These are phyloP conservation scores for Alliaria petiolata DNA, from an alignment of 345 rosid species.

Conservation along the genomic window DNA sequence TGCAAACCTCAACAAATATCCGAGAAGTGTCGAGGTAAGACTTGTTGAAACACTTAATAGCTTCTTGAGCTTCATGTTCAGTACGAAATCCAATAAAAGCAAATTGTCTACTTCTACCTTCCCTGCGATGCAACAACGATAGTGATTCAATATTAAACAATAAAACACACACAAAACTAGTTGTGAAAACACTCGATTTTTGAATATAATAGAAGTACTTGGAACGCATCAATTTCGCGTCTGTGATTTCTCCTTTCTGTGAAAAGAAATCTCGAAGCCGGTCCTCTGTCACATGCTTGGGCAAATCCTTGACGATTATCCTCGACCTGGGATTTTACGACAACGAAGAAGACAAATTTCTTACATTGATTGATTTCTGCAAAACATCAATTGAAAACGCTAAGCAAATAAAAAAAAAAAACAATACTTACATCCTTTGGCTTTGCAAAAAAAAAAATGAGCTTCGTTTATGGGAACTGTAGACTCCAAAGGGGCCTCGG, in stretches of 20 bases:
- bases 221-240: slow-evolving; percentile 71
- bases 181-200: background rate
- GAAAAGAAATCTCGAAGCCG: slow-evolving; percentile 68
- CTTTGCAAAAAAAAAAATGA: background rate
- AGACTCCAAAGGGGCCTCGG: background rate
- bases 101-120: slow-evolving; percentile 81
- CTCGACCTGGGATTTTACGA: slow-evolving; percentile 55
- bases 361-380: background rate
- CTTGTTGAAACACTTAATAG: slow-evolving; percentile 68
- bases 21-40: slow-evolving; percentile 61
- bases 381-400: background rate
- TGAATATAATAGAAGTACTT: slow-evolving; percentile 33
- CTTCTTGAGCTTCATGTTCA: slow-evolving; percentile 70
- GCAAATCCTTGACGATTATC: slow-evolving; percentile 77
- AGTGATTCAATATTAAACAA: background rate
- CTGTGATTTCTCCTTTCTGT: slow-evolving; percentile 79
- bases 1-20: slow-evolving; percentile 72
- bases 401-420: background rate
- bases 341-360: background rate
- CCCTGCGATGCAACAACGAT: slow-evolving; percentile 52
- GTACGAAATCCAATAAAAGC: slow-evolving; percentile 84
- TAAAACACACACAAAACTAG: background rate
- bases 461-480: slow-evolving; percentile 9
- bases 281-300: slow-evolving; percentile 59
- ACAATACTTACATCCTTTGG: slow-evolving; percentile 22